Evolutionary conservation across 148 eudicot genomes (phyloP).

Genomic region (Mesembryanthemum crystallinum): DNA sequence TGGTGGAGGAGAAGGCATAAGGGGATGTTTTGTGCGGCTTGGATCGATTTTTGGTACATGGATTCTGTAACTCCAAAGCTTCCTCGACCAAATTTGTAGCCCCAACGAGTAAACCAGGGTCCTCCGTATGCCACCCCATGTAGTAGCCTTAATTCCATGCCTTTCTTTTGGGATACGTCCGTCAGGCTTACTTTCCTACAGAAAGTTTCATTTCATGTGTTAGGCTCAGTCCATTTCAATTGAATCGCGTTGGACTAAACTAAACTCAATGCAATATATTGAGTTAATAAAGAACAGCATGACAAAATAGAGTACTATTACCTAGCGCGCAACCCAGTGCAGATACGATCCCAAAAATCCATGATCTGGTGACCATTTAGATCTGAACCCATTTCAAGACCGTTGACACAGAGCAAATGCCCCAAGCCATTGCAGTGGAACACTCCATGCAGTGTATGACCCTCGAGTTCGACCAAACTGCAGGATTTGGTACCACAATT

Average conservation of each 20-base stretch:
- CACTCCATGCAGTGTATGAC: conserved; percentile 85
- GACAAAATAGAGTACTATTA: conserved; percentile 9
- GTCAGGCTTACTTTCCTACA: conserved; percentile 83
- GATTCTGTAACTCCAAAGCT: conserved; percentile 69
- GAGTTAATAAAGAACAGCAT: too few relatives aligned
- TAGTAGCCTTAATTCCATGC: conserved; percentile 83
- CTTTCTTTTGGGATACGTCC: conserved; percentile 65
- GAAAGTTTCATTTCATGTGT: neutral
- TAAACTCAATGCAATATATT: too few relatives aligned
- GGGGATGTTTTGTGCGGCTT: conserved; percentile 71
- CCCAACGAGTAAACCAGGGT: conserved; percentile 91
- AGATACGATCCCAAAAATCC: conserved; percentile 96
- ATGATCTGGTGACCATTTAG: conserved; percentile 72
- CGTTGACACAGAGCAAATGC: conserved; percentile 88
- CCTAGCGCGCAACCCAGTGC: conserved; percentile 75
- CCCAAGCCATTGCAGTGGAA: conserved; percentile 96
- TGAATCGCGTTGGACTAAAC: too few relatives aligned
- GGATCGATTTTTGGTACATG: conserved; percentile 73
- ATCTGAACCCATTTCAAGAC: conserved; percentile 66
- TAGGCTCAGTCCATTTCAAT: neutral
- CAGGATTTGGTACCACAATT: conserved; percentile 31
- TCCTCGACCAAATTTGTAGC: conserved; percentile 78
- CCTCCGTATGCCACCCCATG: conserved; percentile 77
- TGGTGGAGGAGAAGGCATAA: conserved; percentile 59
- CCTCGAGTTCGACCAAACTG: conserved; percentile 63